Base-by-base conservation (phyloP, 2,329 filamentous ascomycete species). In the Fusarium sp. region DNA sequence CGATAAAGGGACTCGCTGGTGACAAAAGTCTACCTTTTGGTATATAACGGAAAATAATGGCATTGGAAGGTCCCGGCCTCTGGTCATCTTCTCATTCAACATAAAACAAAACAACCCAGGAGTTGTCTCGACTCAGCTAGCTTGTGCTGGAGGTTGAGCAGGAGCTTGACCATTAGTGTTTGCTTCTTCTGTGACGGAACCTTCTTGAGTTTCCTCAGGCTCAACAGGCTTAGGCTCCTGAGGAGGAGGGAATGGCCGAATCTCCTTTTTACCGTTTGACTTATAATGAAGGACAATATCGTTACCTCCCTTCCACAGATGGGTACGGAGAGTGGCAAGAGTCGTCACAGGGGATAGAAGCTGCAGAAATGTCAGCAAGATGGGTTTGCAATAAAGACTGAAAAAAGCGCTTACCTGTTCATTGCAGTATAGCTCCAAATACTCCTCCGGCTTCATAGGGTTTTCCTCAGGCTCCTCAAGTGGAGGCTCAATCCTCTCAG, bases 231-330 rank as follows among this genome's bases (percentile, higher is more conserved):
- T 66, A n/a, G 53, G 58, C 21, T 58, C 50, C 20, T 68, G 63
- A 29, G 71, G 53, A 7, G 71, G 66, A 26, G 70, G 74, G 56
- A 76, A 73, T n/a, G 80, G 79, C 7, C 80, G 80, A 52, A 89
- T 83, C 63, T 87, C 84, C 80, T 93, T 95, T 75, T 89, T 89
- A n/a, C 94, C 94, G 74, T 98, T 99, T 52, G 92, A 86, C 77
- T 94, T 97, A 84, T 99, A 99, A 76, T 93, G 89, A 49, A 99
- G 84, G 54, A 97, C 82, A 69, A 99, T 92, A 80, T 99, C 96
- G 74, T 92, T 94, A n/a, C 93, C 93, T 42, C 93, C 93, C 74
- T 97, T 93, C 96, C 96, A 99, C 55, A 98, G 85, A 76, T 97
- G 94, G 4, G 94, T 91, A 31, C 95, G 91, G 42, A 99, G 89